Base-by-base conservation (phyloP, 148 eudicot genomes). In the Heliamphora exappendiculata region DNA sequence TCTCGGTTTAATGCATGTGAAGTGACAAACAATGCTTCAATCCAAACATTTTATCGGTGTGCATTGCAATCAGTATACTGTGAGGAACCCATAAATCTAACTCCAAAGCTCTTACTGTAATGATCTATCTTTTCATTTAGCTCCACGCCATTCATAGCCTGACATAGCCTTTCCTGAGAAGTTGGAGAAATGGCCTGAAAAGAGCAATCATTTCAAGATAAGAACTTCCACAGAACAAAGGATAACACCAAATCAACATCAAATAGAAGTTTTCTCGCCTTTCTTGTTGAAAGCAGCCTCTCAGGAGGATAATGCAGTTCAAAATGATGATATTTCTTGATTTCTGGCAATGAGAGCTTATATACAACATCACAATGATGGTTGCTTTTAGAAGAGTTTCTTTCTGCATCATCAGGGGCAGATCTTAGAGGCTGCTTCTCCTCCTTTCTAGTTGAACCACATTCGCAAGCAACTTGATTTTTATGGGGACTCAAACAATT, bases 171-270 rank as follows among this genome's bases (percentile, higher is more conserved):
- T 82, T 91, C 90, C 82, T 89, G 93, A 83, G 94, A 92, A 74
- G 81, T 81, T 59, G 98, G 99, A 77, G 96, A 89, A 76, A 91
- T 87, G 11, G 77, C 84, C 99, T 95, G 91, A 78, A 82, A 67
- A 74, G 41, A 72, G 37, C 11, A 75, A 59, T 26, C 24, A 85
- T 24, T 11, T 53, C 14, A 17, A 12, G 55, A 59, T 57, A 63
- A 85, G 41, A 60, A 70, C 33, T 31, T 45, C 16, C 44, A 67
- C 55, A 73, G 16, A 22, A 76, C 28, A 45, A 29, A 63, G 22
- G 16, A 41, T 13, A 75, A 69, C 2, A 26, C 11, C 49, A 66
- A 36, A 74, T 60, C 50, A 70, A 42, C 41, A 59, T 3, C 33
- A 19, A 5, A 67, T 36, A 60, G 34, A 54, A 20, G 26, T 36